Base-by-base conservation (phyloP, 768 basidiomycete species). In the Tricholoma terreum region DNA sequence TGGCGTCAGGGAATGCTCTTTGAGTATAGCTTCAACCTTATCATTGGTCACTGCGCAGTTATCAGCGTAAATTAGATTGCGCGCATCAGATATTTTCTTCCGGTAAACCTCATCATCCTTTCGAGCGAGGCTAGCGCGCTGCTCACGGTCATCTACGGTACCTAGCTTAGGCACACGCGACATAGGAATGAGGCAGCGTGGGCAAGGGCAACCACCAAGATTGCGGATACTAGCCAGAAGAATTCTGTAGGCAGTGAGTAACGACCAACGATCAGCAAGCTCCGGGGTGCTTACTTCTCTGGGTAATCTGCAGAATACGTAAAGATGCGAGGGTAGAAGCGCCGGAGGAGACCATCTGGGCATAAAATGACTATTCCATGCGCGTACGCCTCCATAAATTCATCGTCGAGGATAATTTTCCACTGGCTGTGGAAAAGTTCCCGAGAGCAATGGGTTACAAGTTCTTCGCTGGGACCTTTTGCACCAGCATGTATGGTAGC, bases 301-400 rank as follows among this genome's bases (percentile, higher is more conserved):
- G 70, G 70, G 58, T 71, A 71, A 50, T 71, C 70, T 6, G 70
- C 70, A 2, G 68, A 65, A 43, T 71, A 72, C 0, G 65, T 67
- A n/a, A 71, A 65, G n/a, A 72, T 57, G 0, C 69, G 55, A 46
- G 65, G 66, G 40, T 63, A 72, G 10, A 72, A 46, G 4, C 65
- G 59, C 2, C 70, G 61, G 12, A 4, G 17, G 1, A 69, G 43
- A 5, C 67, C 65, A 59, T 69, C 65, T 8, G 33, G 27, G 40
- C 67, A 69, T 2, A 4, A 10, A 12, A 69, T 55, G n/a, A 68
- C 61, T 33, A 69, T 50, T 0, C 71, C 67, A 50, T 70, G 62
- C 6, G 22, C 9, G 46, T 64, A 71, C 1, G 63, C 69, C 7
- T 69, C 30, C 24, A 67, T 45, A 53, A 72, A 70, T 17, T 66